Base-by-base conservation (phyloP, 2,329 filamentous ascomycete genomes). In the Sphaceloma murrayae region DNA sequence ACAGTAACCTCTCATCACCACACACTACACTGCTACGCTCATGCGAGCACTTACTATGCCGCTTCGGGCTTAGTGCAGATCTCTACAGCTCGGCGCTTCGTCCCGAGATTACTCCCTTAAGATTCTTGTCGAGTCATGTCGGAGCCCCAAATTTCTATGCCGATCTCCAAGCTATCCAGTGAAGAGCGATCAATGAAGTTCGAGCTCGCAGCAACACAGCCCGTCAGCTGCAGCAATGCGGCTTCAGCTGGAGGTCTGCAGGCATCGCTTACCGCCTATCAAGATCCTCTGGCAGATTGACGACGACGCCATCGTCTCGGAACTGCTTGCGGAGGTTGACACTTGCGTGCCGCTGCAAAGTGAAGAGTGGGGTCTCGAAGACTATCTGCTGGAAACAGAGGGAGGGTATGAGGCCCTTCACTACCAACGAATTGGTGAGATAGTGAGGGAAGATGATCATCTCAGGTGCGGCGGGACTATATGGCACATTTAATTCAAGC, bases 381-480 rank as follows among this genome's bases (percentile, higher is more conserved):
- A 95, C 59, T 96, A 96, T 61, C 75, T 75, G 6, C 85, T 94
- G 21, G 84, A 93, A 62, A 71, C 94, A 3, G 67, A 63, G 13
- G 78, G 75, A 34, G 42, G 42, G 3, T 95, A 85, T 52, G 89
- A 96, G 63, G 91, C 85, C 54, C 65, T 95, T 46, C 89, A 95
- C 64, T 96, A 85, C 55, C 81, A 85, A 58, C 70, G 74, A 14
- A 73, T 94, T 4, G 68, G 70, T 10, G 72, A 73, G 33, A 68
- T 91, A 7, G 67, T 94, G 47, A 82, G 84, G 53, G 80, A 89
- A 42, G 86, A 91, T 45, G 88, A 95, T 55, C 77, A 88, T 60
- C 75, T 95, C 46, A 69, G 83, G 82, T 87, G 67, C 55, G 80
- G 70, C 29, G 29, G 38, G 34, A 29, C 38, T 39, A 17, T 6